A percentile compares a stretch with the other conserved stretches of the same genome.
Evolutionary conservation across 2,329 filamentous ascomycete species (phyloP).

Genomic region (Diaporthe nobilis): DNA sequence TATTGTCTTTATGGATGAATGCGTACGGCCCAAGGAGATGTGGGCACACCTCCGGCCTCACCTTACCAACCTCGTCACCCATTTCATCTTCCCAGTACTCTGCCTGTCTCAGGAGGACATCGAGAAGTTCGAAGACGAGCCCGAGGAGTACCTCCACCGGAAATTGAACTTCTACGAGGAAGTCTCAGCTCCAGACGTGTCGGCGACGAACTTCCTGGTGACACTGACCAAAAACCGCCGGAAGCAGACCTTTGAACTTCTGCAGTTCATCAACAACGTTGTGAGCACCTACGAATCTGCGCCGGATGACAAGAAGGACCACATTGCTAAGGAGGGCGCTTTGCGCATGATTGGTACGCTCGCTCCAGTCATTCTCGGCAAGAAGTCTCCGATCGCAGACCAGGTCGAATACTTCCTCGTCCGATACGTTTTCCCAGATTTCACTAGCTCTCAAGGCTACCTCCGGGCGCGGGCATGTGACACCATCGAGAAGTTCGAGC

Average conservation of each 20-base stretch:
- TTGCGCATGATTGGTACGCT: conserved; percentile 97
- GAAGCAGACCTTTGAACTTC: conserved; percentile 95
- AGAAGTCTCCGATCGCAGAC: conserved; percentile 98
- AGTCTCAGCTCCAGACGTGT: conserved; percentile 93
- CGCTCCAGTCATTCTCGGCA: conserved; percentile 92
- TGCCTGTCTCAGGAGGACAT: conserved; percentile 94
- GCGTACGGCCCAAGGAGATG: conserved; percentile 96
- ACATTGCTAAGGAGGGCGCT: conserved; percentile 95
- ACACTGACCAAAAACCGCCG: conserved; percentile 93
- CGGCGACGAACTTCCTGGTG: conserved; percentile 96
- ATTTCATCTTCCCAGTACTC: conserved; percentile 95
- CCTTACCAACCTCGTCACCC: conserved; percentile 91
- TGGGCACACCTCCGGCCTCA: conserved; percentile 95
- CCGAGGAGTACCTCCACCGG: conserved; percentile 95
- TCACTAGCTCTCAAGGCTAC: conserved; percentile 92
- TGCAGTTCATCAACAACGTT: conserved; percentile 94
- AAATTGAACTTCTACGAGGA: conserved; percentile 99
- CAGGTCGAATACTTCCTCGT: conserved; percentile 99
- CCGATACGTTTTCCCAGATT: conserved; percentile 97
- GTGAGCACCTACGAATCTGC: conserved; percentile 93
- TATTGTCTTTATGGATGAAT: conserved; percentile 95
- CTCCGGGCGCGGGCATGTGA: conserved; percentile 95
- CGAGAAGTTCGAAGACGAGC: conserved; percentile 93
- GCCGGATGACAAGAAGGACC: conserved; percentile 90
- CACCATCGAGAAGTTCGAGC: conserved; percentile 97